Evolutionary conservation across 495 filamentous ascomycete species (phyloP), one percentile per base, ranked within the genome.

Genomic region (Daldinia loculata): DNA sequence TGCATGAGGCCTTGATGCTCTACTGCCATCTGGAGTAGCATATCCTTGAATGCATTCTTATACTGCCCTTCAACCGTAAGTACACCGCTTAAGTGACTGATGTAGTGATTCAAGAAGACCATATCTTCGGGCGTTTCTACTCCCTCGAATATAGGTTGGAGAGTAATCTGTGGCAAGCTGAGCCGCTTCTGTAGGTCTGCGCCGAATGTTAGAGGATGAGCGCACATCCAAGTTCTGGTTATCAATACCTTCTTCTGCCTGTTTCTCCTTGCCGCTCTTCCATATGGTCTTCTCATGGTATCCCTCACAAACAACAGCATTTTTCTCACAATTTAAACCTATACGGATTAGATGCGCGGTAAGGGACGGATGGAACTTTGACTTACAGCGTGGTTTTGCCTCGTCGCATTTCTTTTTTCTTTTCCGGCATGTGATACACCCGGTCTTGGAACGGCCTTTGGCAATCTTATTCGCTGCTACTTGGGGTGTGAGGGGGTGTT

Each of bases 321-420:
- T 97, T 82, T 97, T 97, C 82, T 95, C 90, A 76, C 94, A 97
- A 76, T 95, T 95, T 69, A 92, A 83, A 79, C 93, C 93, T 89
- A 62, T 19, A n/a, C 19, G 53, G 7, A 41, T 78, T 65, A 81
- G 78, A 67, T 58, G 55, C 34, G 55, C 27, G 29, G 27, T 39
- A n/a, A 66, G 29, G 11, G 51, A 19, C 43, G 9, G 26, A n/a
- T 24, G 15, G 27, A 27, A 36, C 45, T 41, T 32, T 41, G 39
- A 81, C 89, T 86, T 85, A 88, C 92, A 97, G 74, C 87, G 83
- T 61, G 94, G 94, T 74, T 94, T 96, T n/a, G 90, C 89, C 83
- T 98, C 94, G 76, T 97, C 94, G 80, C 94, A 98, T 82, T 98
- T 98, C 90, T 97, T 98, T 84, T 97, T 97, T 32, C 94, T 85